phyloP scores from a whole-genome alignment of 345 rosid species.

The Eucalyptus dawsonii region DNA sequence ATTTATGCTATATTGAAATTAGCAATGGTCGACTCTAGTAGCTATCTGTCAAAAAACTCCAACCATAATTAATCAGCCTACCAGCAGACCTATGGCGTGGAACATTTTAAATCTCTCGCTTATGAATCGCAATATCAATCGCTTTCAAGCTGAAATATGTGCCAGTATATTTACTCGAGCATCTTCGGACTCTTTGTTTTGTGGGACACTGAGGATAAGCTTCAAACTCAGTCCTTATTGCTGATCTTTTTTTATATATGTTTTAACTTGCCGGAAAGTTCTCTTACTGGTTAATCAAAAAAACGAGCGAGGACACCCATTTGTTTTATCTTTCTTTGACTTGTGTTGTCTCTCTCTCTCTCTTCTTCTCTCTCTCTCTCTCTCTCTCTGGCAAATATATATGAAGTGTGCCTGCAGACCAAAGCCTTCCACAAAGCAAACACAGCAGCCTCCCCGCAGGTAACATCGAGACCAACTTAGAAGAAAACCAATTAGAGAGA shows the following conservation, averaged over 20 bases:
- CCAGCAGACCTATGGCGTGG: neutral
- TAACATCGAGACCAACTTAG: neutral
- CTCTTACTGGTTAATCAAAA: neutral
- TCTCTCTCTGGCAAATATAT: neutral
- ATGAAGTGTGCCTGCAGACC: neutral
- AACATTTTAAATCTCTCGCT: neutral
- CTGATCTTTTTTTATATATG: neutral
- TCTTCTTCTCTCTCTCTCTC: neutral
- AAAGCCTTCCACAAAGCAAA: neutral
- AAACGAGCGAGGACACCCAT: neutral
- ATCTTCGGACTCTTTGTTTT: neutral
- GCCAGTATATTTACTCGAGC: neutral
- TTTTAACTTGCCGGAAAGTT: neutral
- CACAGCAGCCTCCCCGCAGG: neutral
- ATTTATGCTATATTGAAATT: neutral
- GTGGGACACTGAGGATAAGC: neutral
- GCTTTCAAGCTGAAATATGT: neutral
- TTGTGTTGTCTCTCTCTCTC: neutral
- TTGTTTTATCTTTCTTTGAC: neutral
- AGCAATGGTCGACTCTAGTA: neutral
- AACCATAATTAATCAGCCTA: neutral
- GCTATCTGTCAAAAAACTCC: neutral
- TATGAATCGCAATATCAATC: neutral
- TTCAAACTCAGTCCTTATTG: neutral
- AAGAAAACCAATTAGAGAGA: neutral